Conservation (phyloP, 2,329 filamentous ascomycete genomes). For the Fusarium stilboides region DNA sequence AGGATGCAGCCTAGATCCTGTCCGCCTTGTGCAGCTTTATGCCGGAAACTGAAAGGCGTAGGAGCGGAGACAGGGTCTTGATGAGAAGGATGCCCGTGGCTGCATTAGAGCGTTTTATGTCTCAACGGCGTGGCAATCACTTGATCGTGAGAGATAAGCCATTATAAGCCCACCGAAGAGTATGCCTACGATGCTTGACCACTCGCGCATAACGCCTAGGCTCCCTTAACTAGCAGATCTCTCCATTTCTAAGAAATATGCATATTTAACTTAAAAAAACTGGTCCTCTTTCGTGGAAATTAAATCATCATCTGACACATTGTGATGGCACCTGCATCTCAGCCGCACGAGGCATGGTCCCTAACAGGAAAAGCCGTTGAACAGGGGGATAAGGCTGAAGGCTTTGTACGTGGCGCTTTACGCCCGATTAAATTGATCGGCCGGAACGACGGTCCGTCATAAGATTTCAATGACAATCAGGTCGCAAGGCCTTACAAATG, state of each 20-base stretch:
- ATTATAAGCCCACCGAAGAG: neutral
- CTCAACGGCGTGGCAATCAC: conserved; percentile 3
- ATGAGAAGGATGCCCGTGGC: neutral
- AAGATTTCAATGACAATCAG: neutral
- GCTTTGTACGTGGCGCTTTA: neutral
- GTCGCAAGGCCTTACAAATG: neutral
- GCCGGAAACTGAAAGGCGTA: neutral
- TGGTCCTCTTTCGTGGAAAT: no score
- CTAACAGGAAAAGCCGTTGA: conserved; percentile 2
- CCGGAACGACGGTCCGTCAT: neutral
- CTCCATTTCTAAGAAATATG: no score
- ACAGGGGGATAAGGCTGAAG: neutral
- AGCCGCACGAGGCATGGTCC: conserved; percentile 18
- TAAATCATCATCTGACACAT: neutral
- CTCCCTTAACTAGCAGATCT: no score
- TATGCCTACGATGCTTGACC: neutral
- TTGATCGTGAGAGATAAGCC: neutral
- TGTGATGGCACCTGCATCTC: conserved; percentile 6
- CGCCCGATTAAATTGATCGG: conserved; percentile 1
- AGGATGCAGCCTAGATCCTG: neutral
- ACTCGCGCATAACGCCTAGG: no score
- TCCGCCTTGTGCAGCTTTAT: neutral
- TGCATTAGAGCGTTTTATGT: conserved; percentile 14
- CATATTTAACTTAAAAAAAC: rapidly evolving
- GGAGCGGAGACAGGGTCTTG: neutral